phyloP scores from a whole-genome alignment of 2,329 filamentous ascomycete species.

The Hymenoscyphus occultus region DNA sequence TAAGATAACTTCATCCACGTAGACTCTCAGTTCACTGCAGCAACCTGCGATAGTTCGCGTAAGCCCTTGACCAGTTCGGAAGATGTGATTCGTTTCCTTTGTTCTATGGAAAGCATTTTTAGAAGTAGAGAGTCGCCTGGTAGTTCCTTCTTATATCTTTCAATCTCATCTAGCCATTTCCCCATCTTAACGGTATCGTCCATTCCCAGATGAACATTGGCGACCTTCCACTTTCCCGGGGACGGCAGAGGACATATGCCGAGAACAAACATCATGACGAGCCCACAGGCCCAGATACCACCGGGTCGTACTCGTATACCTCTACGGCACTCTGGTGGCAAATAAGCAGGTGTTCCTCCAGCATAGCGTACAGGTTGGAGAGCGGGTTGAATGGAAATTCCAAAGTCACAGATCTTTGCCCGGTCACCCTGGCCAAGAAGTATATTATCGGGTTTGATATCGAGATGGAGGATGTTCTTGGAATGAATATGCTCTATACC shows the following conservation, averaged over 20 bases:
- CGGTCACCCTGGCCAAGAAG: slow-evolving; percentile 12
- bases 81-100: slow-evolving; percentile 6
- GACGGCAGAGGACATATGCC: too few species aligned
- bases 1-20: too few species aligned
- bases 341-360: neutral
- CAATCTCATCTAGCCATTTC: too few species aligned
- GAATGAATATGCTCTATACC: neutral
- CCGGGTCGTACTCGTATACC: neutral
- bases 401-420: slow-evolving; percentile 21
- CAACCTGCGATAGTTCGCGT: slow-evolving; percentile 4
- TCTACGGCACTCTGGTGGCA: neutral
- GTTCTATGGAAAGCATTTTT: too few species aligned
- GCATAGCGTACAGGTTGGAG: slow-evolving; percentile 5
- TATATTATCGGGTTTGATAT: slow-evolving; percentile 12
- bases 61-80: slow-evolving; percentile 2
- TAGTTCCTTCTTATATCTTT: too few species aligned
- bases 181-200: too few species aligned
- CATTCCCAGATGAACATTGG: too few species aligned
- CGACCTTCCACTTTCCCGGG: too few species aligned
- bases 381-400: slow-evolving; percentile 11
- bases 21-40: too few species aligned
- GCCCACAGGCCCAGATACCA: neutral
- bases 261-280: too few species aligned
- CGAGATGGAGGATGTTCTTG: neutral
- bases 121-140: too few species aligned